Conservation (phyloP, 352 stramenopile genomes). For the Blastocystis sp. region DNA sequence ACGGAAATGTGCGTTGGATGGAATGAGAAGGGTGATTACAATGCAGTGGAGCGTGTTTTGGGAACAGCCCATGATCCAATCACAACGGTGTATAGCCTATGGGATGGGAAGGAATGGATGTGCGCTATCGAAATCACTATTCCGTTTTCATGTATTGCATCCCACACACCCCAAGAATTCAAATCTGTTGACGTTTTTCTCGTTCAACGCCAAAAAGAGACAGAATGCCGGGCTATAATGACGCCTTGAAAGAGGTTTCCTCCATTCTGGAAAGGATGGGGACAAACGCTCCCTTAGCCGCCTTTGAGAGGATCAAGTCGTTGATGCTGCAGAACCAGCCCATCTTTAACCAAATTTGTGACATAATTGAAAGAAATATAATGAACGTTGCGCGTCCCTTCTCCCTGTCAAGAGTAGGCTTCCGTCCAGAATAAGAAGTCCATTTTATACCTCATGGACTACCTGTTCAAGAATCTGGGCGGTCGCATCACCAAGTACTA, state of each 20-base stretch:
- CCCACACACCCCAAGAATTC: too few species aligned
- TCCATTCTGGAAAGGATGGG: slow-evolving; percentile 25
- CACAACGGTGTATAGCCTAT: background rate
- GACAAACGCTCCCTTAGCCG: slow-evolving; percentile 25
- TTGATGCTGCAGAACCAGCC: slow-evolving; percentile 28
- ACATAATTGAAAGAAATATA: slow-evolving; percentile 36
- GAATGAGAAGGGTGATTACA: too few species aligned
- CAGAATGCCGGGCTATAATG: background rate
- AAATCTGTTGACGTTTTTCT: too few species aligned
- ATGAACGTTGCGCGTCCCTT: background rate
- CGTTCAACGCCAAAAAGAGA: too few species aligned
- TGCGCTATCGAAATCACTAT: background rate
- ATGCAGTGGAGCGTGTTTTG: background rate
- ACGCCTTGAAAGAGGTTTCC: slow-evolving; percentile 14
- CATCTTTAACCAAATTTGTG: slow-evolving; percentile 39
- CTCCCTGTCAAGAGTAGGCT: background rate
- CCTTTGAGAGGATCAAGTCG: slow-evolving; percentile 39
- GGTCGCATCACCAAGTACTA: slow-evolving; percentile 30
- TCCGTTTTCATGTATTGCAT: too few species aligned
- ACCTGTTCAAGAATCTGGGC: slow-evolving; percentile 30
- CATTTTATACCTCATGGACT: slow-evolving; percentile 50
- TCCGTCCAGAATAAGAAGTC: slow-evolving; percentile 35
- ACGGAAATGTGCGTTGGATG: background rate
- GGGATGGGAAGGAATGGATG: background rate
- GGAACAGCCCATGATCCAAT: background rate